A percentile compares a stretch with the other conserved stretches of the same genome.
These are phyloP conservation scores for Arabidopsis thaliana DNA, from an alignment of 345 rosid genomes.

Conservation along the genomic window DNA sequence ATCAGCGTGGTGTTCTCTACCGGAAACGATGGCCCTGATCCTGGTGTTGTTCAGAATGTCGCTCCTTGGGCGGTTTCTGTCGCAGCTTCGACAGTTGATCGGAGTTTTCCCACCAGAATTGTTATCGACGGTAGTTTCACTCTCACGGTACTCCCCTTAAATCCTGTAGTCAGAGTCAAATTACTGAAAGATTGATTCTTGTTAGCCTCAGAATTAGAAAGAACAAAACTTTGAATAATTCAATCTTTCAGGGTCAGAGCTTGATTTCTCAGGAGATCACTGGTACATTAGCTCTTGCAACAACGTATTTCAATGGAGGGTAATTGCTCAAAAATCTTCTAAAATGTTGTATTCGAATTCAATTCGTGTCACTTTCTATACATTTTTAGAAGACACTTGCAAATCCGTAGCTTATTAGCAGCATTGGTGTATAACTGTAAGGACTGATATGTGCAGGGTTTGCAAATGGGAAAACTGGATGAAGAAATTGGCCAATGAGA, in stretches of 20 bases:
- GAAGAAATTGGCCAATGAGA: conserved; percentile 49
- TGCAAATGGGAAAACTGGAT: conserved; percentile 53
- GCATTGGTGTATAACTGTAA: not conserved
- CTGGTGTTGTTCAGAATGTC: conserved; percentile 53
- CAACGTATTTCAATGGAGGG: conserved; percentile 57
- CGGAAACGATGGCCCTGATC: conserved; percentile 61
- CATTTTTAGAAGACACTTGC: not conserved
- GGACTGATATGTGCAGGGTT: conserved; percentile 39
- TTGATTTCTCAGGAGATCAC: conserved; percentile 53
- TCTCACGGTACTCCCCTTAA: conserved; percentile 48
- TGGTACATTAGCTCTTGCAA: conserved; percentile 53
- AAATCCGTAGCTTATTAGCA: not conserved
- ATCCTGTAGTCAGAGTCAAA: not conserved
- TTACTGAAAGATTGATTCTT: not conserved
- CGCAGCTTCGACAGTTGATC: conserved; percentile 65
- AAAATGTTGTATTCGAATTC: not conserved
- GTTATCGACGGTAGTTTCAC: conserved; percentile 45
- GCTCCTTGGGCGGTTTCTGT: conserved; percentile 68
- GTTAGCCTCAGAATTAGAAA: not conserved
- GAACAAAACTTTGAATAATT: not conserved
- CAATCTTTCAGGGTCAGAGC: conserved; percentile 61
- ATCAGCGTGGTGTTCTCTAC: conserved; percentile 64
- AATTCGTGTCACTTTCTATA: not conserved
- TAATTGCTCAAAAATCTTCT: not conserved
- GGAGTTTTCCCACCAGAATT: conserved; percentile 54